phyloP scores from a whole-genome alignment of 2,329 filamentous ascomycete species.

The Talaromyces albobiverticillius region DNA sequence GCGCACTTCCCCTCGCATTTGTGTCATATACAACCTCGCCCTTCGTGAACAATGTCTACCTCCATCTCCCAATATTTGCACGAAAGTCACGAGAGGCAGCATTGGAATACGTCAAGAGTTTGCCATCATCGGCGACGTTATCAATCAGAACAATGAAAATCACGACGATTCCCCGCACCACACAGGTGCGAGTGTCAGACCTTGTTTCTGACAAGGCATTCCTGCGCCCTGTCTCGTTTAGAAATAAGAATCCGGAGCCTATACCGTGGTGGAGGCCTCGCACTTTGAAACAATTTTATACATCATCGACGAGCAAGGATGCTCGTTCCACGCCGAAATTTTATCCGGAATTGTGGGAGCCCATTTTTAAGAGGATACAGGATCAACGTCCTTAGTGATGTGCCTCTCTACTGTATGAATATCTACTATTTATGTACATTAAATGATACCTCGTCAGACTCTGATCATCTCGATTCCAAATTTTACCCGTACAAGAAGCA shows the following conservation, averaged over 20 bases:
- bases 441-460: no score
- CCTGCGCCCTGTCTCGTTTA: conserved; percentile 41
- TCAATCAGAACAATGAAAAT: conserved; percentile 46
- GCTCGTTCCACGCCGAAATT: conserved; percentile 37
- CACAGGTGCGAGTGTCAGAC: conserved; percentile 42
- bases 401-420: background rate
- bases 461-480: no score
- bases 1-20: conserved; percentile 63
- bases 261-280: conserved; percentile 38
- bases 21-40: conserved; percentile 65
- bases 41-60: conserved; percentile 69
- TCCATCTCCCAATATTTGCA: conserved; percentile 65
- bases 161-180: conserved; percentile 41
- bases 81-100: conserved; percentile 55
- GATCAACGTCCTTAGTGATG: conserved; percentile 15
- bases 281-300: conserved; percentile 38
- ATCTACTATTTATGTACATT: background rate
- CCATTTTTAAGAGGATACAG: conserved; percentile 41
- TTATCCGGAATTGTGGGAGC: conserved; percentile 43
- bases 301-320: conserved; percentile 35
- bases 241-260: conserved; percentile 33
- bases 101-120: conserved; percentile 41
- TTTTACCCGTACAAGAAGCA: no score
- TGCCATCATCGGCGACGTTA: conserved; percentile 43
- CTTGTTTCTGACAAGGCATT: conserved; percentile 33